These are phyloP conservation scores for Cyberlindnera lachancei DNA, from an alignment of 805 yeast species.

Conservation along the genomic window DNA sequence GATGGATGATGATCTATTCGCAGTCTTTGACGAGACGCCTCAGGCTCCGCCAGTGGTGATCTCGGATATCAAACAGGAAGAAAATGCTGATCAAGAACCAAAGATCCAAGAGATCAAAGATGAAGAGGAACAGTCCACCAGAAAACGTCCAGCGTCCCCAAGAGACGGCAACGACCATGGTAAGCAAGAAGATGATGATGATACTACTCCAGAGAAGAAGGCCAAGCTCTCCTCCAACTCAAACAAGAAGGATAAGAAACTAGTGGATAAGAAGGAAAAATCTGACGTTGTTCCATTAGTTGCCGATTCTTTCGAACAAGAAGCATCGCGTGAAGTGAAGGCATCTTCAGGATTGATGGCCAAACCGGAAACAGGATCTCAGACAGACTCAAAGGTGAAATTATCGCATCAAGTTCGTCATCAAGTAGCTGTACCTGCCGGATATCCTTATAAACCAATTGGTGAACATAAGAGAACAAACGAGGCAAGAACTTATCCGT, in stretches of 20 bases:
- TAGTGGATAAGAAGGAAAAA: slow-evolving; percentile 32
- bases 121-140: slow-evolving; percentile 16
- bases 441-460: slow-evolving; percentile 81
- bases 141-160: slow-evolving; percentile 21
- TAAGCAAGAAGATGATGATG: not conserved
- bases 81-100: too few species aligned
- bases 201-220: slow-evolving; percentile 1
- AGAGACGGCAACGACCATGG: not conserved
- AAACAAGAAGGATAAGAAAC: slow-evolving; percentile 22
- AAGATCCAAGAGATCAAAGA: slow-evolving; percentile 7
- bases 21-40: slow-evolving; percentile 54
- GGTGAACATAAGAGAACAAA: slow-evolving; percentile 71
- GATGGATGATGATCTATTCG: slow-evolving; percentile 50
- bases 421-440: slow-evolving; percentile 94
- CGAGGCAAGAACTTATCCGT: slow-evolving; percentile 89
- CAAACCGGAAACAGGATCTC: slow-evolving; percentile 25
- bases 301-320: slow-evolving; percentile 81
- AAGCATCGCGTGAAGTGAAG: slow-evolving; percentile 83
- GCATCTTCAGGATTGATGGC: slow-evolving; percentile 66
- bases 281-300: slow-evolving; percentile 62
- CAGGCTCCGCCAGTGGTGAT: slow-evolving; percentile 21
- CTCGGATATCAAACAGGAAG: slow-evolving; percentile 1
- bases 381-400: slow-evolving; percentile 51
- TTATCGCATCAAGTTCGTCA: slow-evolving; percentile 92
- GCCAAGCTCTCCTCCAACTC: slow-evolving; percentile 14